Evolutionary conservation across 1,284 basidiomycete genomes (phyloP), one percentile per base, ranked within the genome.

Genomic region (Tylopilus orsonianus): DNA sequence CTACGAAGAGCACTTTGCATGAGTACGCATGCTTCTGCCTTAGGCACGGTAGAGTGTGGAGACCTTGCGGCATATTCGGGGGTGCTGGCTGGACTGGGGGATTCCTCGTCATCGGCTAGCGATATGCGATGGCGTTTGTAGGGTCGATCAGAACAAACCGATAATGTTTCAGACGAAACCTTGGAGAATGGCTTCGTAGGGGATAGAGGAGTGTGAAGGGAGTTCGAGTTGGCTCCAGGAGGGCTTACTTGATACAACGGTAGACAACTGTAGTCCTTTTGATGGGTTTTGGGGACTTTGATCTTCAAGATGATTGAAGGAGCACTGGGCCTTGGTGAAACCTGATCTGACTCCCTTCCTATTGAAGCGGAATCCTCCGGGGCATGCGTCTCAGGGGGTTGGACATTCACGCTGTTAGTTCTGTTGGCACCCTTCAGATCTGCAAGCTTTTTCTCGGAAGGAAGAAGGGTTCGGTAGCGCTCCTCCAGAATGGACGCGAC

Each of bases 401-500:
- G 62, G 23, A 39, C 33, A 44, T 40, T 48, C 38, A 47, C 41
- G 39, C 53, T 56, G 34, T 30, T 48, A 14, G 51, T 48, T 36
- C 53, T 56, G 45, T 42, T 59, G 37, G 56, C 55, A 13, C 47
- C 53, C 37, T 46, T 66, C 24, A 62, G 59, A 48, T 62, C 59
- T 35, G 62, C 66, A 44, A 61, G 58, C 46, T 64, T 65, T 52
- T 75, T 71, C 46, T 87, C 84, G 4, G 81, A 78, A n/a, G 85
- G 85, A 14, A 90, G 74, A 29, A 90, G 74, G 18, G 78, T 72
- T 18, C 80, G 73, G 60, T 88, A 90, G 37, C 87, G 81, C 48
- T 81, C 79, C 58, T 89, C 87, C 43, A 91, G 65, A 29, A 67
- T 64, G 47, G 73, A 64, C 12, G 88, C 87, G 16, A 81, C 75